Conservation (phyloP, 495 filamentous ascomycete species). For the Penicillium pulvis region DNA sequence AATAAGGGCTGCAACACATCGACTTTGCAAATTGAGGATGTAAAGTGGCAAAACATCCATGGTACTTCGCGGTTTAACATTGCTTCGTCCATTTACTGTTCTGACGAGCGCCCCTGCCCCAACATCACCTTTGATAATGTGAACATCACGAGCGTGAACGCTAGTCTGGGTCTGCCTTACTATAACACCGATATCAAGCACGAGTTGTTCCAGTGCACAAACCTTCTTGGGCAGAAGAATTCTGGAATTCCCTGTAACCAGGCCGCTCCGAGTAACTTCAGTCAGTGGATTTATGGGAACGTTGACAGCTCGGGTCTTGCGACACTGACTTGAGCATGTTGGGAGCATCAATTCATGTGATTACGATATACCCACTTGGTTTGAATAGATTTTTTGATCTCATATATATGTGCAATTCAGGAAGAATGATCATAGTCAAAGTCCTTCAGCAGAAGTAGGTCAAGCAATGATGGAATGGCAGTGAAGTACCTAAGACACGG, state of each 20-base stretch:
- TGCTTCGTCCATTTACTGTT: conserved; percentile 55
- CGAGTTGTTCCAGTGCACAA: conserved; percentile 28
- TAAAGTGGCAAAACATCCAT: conserved; percentile 57
- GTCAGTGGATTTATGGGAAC: conserved; percentile 23
- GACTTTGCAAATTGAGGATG: conserved; percentile 47
- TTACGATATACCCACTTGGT: not conserved
- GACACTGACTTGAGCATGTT: conserved; percentile 8
- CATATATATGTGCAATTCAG: too few species aligned
- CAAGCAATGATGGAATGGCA: too few species aligned
- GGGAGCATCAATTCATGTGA: not conserved
- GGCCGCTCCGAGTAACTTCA: conserved; percentile 26
- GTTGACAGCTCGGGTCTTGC: conserved; percentile 18
- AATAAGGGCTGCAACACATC: conserved; percentile 48
- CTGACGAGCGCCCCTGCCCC: conserved; percentile 44
- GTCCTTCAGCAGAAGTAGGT: too few species aligned
- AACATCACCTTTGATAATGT: conserved; percentile 52
- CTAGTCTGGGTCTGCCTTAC: conserved; percentile 18
- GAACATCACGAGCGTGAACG: conserved; percentile 42
- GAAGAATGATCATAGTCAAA: too few species aligned
- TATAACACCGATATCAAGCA: conserved; percentile 21
- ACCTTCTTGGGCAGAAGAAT: conserved; percentile 21
- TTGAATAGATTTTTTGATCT: not conserved
- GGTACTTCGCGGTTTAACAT: conserved; percentile 59
- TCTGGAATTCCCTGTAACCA: conserved; percentile 30
- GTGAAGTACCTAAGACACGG: too few species aligned